These are phyloP conservation scores for Talaromyces atroroseus DNA, from an alignment of 2,329 filamentous ascomycete species.

Conservation along the genomic window DNA sequence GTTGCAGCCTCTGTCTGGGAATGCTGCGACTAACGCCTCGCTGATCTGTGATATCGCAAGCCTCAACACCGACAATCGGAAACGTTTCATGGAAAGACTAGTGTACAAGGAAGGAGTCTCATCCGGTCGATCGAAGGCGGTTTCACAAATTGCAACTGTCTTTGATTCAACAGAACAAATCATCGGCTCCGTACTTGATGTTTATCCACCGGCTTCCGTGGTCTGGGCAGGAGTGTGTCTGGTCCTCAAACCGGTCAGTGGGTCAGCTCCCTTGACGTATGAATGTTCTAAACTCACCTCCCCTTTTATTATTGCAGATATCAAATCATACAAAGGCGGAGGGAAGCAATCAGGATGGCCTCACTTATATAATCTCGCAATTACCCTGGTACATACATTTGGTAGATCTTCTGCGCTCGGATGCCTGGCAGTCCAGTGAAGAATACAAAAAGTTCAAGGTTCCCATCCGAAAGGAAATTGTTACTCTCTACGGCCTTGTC, in stretches of 20 bases:
- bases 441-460: background rate
- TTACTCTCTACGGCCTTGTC: background rate
- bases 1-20: background rate
- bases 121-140: background rate
- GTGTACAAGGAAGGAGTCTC: background rate
- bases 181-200: background rate
- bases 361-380: background rate
- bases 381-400: background rate
- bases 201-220: background rate
- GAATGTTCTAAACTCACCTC: background rate
- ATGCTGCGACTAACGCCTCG: background rate
- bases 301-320: background rate
- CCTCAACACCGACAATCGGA: background rate
- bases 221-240: background rate
- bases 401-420: background rate
- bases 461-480: background rate
- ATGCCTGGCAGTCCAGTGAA: background rate
- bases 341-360: background rate
- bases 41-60: background rate
- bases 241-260: background rate
- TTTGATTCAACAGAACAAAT: background rate
- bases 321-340: background rate
- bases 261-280: background rate
- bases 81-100: background rate
- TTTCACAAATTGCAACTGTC: background rate